Percentiles rank a stretch among this genome's conserved stretches.
Conservation (phyloP, 352 stramenopile genomes). For the Pythium aristosporum region DNA sequence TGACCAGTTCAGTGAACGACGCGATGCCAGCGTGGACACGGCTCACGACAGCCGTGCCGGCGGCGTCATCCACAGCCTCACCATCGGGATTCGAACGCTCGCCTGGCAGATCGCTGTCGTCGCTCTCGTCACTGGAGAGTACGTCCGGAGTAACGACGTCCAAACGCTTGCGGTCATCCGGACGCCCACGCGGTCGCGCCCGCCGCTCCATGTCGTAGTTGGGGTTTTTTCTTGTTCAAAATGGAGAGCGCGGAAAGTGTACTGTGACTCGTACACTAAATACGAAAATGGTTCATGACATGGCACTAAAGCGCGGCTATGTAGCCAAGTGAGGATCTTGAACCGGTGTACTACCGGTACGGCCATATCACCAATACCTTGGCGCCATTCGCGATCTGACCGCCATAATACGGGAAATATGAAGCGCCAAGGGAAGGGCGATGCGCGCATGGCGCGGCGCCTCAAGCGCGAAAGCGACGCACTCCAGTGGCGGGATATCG, state of each 20-base stretch:
- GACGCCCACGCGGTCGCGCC: neutral
- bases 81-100: neutral
- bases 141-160: neutral
- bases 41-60: constrained; percentile 12
- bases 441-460: constrained; percentile 1
- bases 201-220: neutral
- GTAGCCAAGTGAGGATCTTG: neutral
- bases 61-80: neutral
- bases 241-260: neutral
- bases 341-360: too few species aligned
- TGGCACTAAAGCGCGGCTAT: neutral
- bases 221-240: neutral
- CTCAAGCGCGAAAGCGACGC: neutral
- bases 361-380: too few species aligned
- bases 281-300: neutral
- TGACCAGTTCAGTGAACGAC: constrained; percentile 17
- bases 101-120: neutral
- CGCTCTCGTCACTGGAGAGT: neutral
- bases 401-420: neutral
- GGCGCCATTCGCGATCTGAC: too few species aligned
- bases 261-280: neutral
- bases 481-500: constrained; percentile 7
- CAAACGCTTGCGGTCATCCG: neutral
- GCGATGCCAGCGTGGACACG: constrained; percentile 20
- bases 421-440: neutral